phyloP scores from a whole-genome alignment of 2,329 filamentous ascomycete genomes.

The Stylonectria norvegica region DNA sequence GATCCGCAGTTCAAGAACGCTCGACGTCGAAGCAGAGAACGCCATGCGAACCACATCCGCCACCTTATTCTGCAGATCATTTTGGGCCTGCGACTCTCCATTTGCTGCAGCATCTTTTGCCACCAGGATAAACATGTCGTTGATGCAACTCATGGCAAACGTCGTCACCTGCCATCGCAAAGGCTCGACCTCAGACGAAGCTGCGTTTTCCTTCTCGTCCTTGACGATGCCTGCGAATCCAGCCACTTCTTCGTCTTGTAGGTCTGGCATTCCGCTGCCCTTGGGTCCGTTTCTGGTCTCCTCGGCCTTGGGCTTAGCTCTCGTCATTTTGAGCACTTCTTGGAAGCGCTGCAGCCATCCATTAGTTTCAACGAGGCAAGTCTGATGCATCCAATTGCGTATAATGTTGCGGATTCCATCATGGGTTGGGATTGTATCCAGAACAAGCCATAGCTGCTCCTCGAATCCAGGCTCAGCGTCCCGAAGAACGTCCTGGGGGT shows the following conservation, averaged over 20 bases:
- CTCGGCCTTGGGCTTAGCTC: conserved; percentile 60
- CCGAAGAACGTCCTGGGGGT: conserved; percentile 76
- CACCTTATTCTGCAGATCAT: conserved; percentile 75
- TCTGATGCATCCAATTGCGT: conserved; percentile 89
- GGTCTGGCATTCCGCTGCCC: conserved; percentile 61
- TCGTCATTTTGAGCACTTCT: conserved; percentile 82
- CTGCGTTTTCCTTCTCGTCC: conserved; percentile 51
- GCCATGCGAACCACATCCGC: conserved; percentile 95
- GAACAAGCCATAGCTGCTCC: conserved; percentile 84
- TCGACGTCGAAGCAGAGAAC: conserved; percentile 93
- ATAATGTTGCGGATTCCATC: conserved; percentile 83
- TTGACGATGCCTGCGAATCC: conserved; percentile 74
- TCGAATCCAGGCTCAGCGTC: conserved; percentile 77
- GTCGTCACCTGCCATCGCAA: conserved; percentile 93
- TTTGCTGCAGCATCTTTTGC: conserved; percentile 75
- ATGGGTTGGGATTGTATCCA: conserved; percentile 74
- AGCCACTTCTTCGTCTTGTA: conserved; percentile 94
- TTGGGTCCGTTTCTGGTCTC: conserved; percentile 43
- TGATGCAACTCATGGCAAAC: conserved; percentile 87
- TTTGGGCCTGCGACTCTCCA: conserved; percentile 73
- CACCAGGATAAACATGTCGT: conserved; percentile 75
- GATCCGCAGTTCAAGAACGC: conserved; percentile 83
- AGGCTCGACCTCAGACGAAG: conserved; percentile 70
- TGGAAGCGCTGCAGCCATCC: conserved; percentile 90
- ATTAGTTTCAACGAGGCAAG: conserved; percentile 72